These are phyloP conservation scores for Ilex aquifolium DNA, from an alignment of 257 asterid species.

Conservation along the genomic window DNA sequence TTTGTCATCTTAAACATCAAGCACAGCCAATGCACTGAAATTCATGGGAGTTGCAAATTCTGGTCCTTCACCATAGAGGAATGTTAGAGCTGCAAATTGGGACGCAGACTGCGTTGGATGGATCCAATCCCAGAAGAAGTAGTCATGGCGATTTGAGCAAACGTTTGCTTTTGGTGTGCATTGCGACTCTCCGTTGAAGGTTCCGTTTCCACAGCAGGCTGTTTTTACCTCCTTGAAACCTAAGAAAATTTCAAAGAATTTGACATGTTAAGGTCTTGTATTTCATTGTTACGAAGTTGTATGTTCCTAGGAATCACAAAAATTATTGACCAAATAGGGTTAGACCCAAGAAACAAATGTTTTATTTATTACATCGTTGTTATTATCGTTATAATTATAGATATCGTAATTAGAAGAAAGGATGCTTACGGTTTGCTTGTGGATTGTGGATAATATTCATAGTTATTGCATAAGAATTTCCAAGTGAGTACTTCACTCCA, in stretches of 20 bases:
- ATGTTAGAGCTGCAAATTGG: slow-evolving; percentile 26
- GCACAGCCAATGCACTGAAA: slow-evolving; percentile 17
- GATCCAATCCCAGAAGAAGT: slow-evolving; percentile 49
- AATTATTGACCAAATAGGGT: not conserved
- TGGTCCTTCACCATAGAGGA: slow-evolving; percentile 10
- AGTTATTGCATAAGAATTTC: slow-evolving; percentile 42
- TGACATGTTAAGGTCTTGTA: too few relatives aligned
- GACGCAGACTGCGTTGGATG: slow-evolving; percentile 56
- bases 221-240: slow-evolving; percentile 24
- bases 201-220: slow-evolving; percentile 60
- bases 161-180: slow-evolving; percentile 32
- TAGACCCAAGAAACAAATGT: not conserved
- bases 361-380: not conserved
- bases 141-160: slow-evolving; percentile 29
- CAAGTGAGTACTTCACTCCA: slow-evolving; percentile 43
- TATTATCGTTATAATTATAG: too few relatives aligned
- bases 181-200: slow-evolving; percentile 22
- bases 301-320: too few relatives aligned
- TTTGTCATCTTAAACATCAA: slow-evolving; percentile 7
- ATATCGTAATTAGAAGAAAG: not conserved
- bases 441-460: slow-evolving; percentile 31
- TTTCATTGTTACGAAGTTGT: too few relatives aligned
- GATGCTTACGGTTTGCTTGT: slow-evolving; percentile 12
- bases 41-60: slow-evolving; percentile 25
- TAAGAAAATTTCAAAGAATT: slow-evolving; percentile 1